phyloP scores from a whole-genome alignment of 129 eudicot genomes.

The Oenanthe sinensis region DNA sequence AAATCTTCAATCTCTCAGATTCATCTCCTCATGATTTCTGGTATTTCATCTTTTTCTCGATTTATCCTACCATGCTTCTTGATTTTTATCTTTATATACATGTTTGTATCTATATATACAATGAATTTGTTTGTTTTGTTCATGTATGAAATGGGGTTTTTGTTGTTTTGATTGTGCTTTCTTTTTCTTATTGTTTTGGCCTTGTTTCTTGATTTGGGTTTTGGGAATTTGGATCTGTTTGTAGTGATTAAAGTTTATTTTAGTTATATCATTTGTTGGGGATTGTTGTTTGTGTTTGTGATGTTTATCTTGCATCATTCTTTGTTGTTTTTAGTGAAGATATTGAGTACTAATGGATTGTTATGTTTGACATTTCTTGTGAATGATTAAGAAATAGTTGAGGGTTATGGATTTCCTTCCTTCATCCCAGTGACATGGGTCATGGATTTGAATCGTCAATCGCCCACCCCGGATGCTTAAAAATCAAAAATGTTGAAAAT shows the following conservation, averaged over 20 bases:
- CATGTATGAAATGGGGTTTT: background rate
- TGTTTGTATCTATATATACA: background rate
- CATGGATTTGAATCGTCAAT: background rate
- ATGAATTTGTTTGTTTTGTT: background rate
- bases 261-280: background rate
- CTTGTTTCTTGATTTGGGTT: slow-evolving; percentile 6
- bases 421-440: background rate
- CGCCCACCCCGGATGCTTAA: background rate
- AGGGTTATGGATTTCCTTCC: background rate
- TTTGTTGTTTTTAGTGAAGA: background rate
- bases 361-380: background rate
- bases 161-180: background rate
- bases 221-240: slow-evolving; percentile 4
- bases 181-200: background rate
- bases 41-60: background rate
- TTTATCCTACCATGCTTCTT: background rate
- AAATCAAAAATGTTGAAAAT: background rate
- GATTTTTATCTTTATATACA: background rate
- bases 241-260: background rate
- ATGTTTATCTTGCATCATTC: background rate
- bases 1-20: background rate
- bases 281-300: background rate
- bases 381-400: background rate
- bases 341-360: background rate
- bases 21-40: slow-evolving; percentile 10